Percentiles rank a stretch among this genome's conserved stretches.
Conservation (phyloP, 345 rosid genomes). For the Citrus unshiu region DNA sequence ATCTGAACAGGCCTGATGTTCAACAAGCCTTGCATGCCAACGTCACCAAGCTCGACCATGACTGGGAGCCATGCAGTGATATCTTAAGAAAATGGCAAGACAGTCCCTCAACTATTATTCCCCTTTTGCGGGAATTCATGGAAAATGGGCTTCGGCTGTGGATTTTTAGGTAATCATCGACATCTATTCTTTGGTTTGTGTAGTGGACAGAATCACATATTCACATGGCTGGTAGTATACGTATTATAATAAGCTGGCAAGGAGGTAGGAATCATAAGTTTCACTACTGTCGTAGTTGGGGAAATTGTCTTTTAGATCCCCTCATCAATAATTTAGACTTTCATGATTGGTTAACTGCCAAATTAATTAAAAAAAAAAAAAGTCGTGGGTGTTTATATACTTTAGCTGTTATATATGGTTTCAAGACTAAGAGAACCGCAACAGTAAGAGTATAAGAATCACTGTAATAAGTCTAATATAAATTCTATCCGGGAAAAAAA, state of each 20-base stretch:
- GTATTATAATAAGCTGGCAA: too few species aligned
- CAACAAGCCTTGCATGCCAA: constrained; percentile 86
- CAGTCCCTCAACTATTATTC: constrained; percentile 68
- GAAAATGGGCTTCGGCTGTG: constrained; percentile 55
- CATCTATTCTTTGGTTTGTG: too few species aligned
- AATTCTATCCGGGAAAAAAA: background rate
- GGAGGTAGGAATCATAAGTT: too few species aligned
- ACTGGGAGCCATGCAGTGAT: constrained; percentile 76
- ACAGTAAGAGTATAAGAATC: background rate
- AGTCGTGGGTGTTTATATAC: too few species aligned
- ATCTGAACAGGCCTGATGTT: constrained; percentile 69
- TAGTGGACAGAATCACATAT: too few species aligned
- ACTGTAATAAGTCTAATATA: background rate
- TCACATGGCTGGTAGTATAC: too few species aligned
- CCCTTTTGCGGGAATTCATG: constrained; percentile 54
- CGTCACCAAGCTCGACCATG: constrained; percentile 55
- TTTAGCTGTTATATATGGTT: background rate
- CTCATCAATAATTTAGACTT: too few species aligned
- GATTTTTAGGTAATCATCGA: constrained; percentile 52
- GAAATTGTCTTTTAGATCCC: too few species aligned
- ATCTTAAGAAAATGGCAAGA: constrained; percentile 52
- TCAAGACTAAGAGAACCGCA: background rate
- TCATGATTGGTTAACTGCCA: too few species aligned
- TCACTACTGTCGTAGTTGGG: too few species aligned
- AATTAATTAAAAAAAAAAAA: too few species aligned